A percentile compares a stretch with the other conserved stretches of the same genome.
phyloP scores from a whole-genome alignment of 805 yeast genomes.

The Kodamaea hsintzibuensis region DNA sequence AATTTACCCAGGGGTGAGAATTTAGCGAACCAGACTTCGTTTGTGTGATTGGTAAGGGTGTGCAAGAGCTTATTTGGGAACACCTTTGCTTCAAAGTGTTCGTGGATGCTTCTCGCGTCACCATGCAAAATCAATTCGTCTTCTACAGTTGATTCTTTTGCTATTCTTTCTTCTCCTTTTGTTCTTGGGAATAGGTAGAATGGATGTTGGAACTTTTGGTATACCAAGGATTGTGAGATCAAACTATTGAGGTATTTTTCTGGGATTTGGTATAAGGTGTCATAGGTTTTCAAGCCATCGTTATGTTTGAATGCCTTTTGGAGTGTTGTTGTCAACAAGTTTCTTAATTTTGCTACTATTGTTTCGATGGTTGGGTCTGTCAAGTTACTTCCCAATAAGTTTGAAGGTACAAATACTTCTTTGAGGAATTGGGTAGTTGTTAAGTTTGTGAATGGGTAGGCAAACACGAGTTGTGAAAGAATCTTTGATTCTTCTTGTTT shows the following conservation, averaged over 20 bases:
- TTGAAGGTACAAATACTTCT: neutral
- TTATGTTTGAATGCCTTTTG: constrained; percentile 7
- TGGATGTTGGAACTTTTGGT: constrained; percentile 26
- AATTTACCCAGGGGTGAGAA: constrained; percentile 77
- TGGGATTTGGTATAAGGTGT: constrained; percentile 18
- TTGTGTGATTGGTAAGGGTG: constrained; percentile 52
- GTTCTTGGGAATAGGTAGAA: constrained; percentile 31
- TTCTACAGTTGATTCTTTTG: neutral
- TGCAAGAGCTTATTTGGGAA: constrained; percentile 53
- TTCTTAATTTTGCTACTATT: neutral
- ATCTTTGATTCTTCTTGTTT: constrained; percentile 25
- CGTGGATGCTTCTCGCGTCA: neutral
- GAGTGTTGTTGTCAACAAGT: constrained; percentile 1
- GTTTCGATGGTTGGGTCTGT: constrained; percentile 5
- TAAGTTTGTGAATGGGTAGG: neutral
- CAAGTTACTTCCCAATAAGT: constrained; percentile 10
- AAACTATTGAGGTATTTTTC: constrained; percentile 23
- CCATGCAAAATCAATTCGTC: constrained; percentile 6
- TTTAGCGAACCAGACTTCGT: constrained; percentile 83
- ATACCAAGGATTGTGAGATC: constrained; percentile 22
- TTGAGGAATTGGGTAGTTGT: neutral
- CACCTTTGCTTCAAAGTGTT: constrained; percentile 9
- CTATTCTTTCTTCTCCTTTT: constrained; percentile 5
- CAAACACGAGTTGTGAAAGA: constrained; percentile 2
- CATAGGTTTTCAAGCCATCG: constrained; percentile 6